Percentiles rank a stretch among this genome's conserved stretches.
phyloP scores from a whole-genome alignment of 2,329 filamentous ascomycete genomes.

The Epichloe glyceriae region DNA sequence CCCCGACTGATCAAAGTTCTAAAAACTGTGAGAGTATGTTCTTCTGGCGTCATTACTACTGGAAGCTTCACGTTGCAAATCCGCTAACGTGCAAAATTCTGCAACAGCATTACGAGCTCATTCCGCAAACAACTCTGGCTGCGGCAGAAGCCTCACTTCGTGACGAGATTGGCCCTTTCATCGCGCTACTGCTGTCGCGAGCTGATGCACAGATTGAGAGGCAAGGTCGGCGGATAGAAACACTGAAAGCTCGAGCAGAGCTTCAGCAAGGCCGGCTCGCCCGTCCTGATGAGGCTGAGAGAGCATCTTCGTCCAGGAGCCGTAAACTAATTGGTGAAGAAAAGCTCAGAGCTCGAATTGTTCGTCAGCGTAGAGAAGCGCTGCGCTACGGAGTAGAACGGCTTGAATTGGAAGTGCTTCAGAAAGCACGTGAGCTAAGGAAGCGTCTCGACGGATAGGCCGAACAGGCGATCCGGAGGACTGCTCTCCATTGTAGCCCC shows the following conservation, averaged over 20 bases:
- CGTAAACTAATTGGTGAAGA: constrained; percentile 39
- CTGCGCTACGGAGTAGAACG: constrained; percentile 78
- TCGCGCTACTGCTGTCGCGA: constrained; percentile 63
- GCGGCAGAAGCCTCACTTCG: constrained; percentile 73
- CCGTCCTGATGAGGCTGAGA: constrained; percentile 13
- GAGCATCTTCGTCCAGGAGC: constrained; percentile 7
- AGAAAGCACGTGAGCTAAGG: constrained; percentile 50
- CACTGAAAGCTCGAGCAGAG: constrained; percentile 69
- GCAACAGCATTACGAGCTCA: constrained; percentile 81
- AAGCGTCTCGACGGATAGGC: constrained; percentile 30
- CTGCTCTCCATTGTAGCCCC: neutral
- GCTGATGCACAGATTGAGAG: constrained; percentile 77
- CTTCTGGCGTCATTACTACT: neutral
- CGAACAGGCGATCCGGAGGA: neutral
- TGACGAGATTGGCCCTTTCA: constrained; percentile 81
- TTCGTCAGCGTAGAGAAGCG: constrained; percentile 72
- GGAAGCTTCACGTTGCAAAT: neutral
- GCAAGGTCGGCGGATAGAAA: constrained; percentile 69
- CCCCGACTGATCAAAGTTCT: constrained; percentile 42
- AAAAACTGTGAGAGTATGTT: constrained; percentile 42
- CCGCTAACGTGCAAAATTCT: neutral
- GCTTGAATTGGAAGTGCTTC: constrained; percentile 72
- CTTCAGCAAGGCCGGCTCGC: constrained; percentile 60
- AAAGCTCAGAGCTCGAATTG: constrained; percentile 40
- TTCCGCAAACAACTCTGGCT: constrained; percentile 71